phyloP scores from a whole-genome alignment of 306 rosid genomes.

The Quercus parvula region DNA sequence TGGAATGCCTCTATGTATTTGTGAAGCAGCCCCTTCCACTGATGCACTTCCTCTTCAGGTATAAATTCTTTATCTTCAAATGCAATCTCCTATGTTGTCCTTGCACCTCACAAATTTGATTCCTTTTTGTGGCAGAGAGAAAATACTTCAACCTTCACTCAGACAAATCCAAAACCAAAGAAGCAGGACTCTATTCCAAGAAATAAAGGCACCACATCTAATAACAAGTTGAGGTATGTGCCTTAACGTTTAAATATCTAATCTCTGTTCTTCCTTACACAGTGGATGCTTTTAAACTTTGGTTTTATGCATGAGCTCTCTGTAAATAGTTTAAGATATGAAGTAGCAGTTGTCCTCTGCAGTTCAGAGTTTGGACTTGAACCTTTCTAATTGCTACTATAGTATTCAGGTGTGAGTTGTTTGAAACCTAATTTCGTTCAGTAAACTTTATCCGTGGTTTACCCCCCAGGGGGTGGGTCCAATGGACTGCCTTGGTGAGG shows the following conservation, averaged over 20 bases:
- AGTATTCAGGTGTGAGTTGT: neutral
- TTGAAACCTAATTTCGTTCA: neutral
- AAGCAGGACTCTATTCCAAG: constrained; percentile 53
- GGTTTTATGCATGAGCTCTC: neutral
- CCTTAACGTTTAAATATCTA: neutral
- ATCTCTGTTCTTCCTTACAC: constrained; percentile 13
- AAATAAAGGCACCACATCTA: constrained; percentile 69
- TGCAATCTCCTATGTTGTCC: neutral
- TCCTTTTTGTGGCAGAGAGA: constrained; percentile 43
- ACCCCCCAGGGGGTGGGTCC: too few relatives aligned
- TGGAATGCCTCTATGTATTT: constrained; percentile 99
- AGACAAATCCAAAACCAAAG: constrained; percentile 66
- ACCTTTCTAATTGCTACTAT: neutral
- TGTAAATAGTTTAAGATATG: neutral
- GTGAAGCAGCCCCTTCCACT: constrained; percentile 65
- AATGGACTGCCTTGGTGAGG: too few relatives aligned
- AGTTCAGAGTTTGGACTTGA: neutral
- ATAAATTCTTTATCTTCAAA: constrained; percentile 22
- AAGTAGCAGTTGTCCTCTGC: neutral
- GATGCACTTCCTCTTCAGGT: constrained; percentile 51
- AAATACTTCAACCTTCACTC: constrained; percentile 36
- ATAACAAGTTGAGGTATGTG: constrained; percentile 73
- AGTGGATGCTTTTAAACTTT: constrained; percentile 16
- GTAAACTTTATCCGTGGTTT: too few relatives aligned
- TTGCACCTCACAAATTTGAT: constrained; percentile 17